These are phyloP conservation scores for Pezicula carpinea DNA, from an alignment of 2,329 filamentous ascomycete species.

Conservation along the genomic window DNA sequence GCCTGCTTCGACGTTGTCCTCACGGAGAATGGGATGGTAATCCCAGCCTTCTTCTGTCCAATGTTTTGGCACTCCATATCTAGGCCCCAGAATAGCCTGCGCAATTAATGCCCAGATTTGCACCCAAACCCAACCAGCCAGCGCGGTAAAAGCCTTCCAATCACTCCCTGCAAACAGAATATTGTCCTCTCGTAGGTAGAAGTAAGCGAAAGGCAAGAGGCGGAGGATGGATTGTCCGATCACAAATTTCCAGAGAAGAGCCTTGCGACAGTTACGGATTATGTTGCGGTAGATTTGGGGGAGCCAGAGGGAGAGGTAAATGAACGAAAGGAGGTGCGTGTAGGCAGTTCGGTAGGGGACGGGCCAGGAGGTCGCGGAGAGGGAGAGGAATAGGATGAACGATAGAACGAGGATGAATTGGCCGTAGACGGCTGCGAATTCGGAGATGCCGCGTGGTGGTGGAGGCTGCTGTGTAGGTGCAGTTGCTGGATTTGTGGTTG, in stretches of 20 bases:
- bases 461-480: conserved; percentile 17
- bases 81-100: conserved; percentile 81
- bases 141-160: conserved; percentile 54
- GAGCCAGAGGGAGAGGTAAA: conserved; percentile 86
- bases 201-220: conserved; percentile 77
- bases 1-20: conserved; percentile 76
- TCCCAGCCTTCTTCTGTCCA: conserved; percentile 80
- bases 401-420: conserved; percentile 53
- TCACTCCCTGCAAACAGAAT: conserved; percentile 74
- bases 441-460: conserved; percentile 18
- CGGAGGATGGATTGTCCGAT: conserved; percentile 77
- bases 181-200: conserved; percentile 74
- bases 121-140: conserved; percentile 79
- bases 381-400: conserved; percentile 51
- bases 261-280: conserved; percentile 85
- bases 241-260: conserved; percentile 88
- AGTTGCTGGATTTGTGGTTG: conserved; percentile 25
- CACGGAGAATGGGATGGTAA: conserved; percentile 85
- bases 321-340: conserved; percentile 60
- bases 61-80: conserved; percentile 74
- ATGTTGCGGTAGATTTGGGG: conserved; percentile 91
- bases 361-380: conserved; percentile 59
- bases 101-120: conserved; percentile 75
- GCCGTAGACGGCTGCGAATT: conserved; percentile 52
- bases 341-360: conserved; percentile 49